Percentiles rank a stretch among this genome's conserved stretches.
phyloP scores from a whole-genome alignment of 1,284 basidiomycete species.

The Somion occarium region DNA sequence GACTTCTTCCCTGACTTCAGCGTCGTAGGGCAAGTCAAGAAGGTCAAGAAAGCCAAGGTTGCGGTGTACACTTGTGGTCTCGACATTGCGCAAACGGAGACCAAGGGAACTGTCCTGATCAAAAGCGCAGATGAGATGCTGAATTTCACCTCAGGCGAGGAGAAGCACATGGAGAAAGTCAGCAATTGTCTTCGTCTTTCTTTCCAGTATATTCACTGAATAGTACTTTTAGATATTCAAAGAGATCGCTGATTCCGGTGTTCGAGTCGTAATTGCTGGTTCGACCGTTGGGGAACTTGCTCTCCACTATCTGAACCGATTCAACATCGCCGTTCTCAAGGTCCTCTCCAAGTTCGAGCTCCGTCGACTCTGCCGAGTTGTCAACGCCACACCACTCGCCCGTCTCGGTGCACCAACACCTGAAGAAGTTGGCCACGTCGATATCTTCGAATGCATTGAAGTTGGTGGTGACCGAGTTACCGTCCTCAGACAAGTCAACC shows the following conservation, averaged over 20 bases:
- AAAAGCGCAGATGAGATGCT: conserved; percentile 96
- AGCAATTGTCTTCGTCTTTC: no score
- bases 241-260: conserved; percentile 95
- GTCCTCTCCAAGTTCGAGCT: conserved; percentile 98
- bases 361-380: conserved; percentile 89
- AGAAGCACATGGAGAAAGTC: conserved; percentile 92
- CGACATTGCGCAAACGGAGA: conserved; percentile 96
- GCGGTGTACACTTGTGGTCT: conserved; percentile 92
- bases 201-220: neutral
- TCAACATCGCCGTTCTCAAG: conserved; percentile 93
- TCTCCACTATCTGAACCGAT: conserved; percentile 94
- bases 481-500: conserved; percentile 83
- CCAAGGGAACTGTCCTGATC: conserved; percentile 96
- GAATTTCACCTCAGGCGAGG: conserved; percentile 94
- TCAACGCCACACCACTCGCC: conserved; percentile 94
- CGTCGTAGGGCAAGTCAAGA: conserved; percentile 69
- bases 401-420: conserved; percentile 93
- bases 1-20: neutral
- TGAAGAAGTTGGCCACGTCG: conserved; percentile 93
- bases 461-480: conserved; percentile 98
- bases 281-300: conserved; percentile 94
- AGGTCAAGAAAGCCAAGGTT: conserved; percentile 80
- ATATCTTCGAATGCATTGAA: conserved; percentile 93
- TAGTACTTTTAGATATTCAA: conserved; percentile 87
- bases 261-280: conserved; percentile 92